These are phyloP conservation scores for Mycena polygramma DNA, from an alignment of 768 basidiomycete genomes.

Conservation along the genomic window DNA sequence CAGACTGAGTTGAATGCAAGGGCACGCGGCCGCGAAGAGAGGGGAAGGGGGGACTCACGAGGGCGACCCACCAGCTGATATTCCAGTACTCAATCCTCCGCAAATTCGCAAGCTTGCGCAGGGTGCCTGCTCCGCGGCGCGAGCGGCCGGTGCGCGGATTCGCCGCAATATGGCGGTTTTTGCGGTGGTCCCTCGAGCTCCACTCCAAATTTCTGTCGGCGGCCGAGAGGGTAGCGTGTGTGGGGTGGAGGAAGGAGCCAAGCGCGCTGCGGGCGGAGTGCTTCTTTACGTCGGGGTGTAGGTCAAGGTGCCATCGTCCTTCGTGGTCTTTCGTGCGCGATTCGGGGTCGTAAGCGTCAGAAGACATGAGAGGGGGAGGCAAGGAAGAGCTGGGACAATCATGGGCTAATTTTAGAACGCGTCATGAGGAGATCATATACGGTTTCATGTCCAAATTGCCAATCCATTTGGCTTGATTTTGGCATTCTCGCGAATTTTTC, in stretches of 20 bases:
- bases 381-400: not conserved
- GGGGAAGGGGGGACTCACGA: slow-evolving; percentile 41
- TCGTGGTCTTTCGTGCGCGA: slow-evolving; percentile 8
- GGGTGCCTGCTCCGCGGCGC: slow-evolving; percentile 36
- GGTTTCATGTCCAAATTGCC: no score
- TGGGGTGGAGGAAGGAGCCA: slow-evolving; percentile 51
- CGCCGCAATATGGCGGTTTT: slow-evolving; percentile 47
- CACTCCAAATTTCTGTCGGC: slow-evolving; percentile 43
- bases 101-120: slow-evolving; percentile 46
- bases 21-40: no score
- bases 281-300: slow-evolving; percentile 47
- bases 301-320: slow-evolving; percentile 45
- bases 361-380: slow-evolving; percentile 11
- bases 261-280: slow-evolving; percentile 46
- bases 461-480: no score
- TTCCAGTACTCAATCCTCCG: slow-evolving; percentile 57
- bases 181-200: slow-evolving; percentile 58
- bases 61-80: slow-evolving; percentile 59
- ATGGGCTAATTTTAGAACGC: not conserved
- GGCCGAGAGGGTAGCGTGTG: slow-evolving; percentile 46
- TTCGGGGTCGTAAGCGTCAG: slow-evolving; percentile 19
- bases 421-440: not conserved
- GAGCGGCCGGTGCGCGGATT: slow-evolving; percentile 41
- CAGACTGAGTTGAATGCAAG: no score
- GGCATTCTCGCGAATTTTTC: no score